Evolutionary conservation across 2,329 filamentous ascomycete species (phyloP), one percentile per base, ranked within the genome.

Genomic region (Cryphonectria naterciae): DNA sequence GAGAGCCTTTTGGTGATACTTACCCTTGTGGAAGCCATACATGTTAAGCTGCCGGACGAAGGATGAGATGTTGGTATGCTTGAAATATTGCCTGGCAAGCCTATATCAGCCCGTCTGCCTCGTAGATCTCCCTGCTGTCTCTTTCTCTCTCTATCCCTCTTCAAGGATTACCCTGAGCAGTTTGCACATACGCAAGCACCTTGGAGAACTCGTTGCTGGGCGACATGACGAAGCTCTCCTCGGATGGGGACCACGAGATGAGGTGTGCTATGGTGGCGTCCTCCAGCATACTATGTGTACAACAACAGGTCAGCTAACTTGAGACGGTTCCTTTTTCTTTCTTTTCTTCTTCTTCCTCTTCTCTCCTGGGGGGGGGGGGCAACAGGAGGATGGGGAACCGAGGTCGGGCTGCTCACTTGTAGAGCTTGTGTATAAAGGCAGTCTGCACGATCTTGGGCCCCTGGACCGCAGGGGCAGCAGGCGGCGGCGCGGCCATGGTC

Each of bases 21-120:
- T 76, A 97, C 95, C 95, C 92, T 99, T 99, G 80, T 99, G 96
- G 81, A 99, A 99, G 8, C 96, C 96, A 77, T 99, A 99, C 96
- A 99, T 99, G 80, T 99, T 99, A 66, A 99, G 84, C 83, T 99
- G 96, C 65, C 96, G 90, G 65, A 99, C 96, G 80, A 99, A 99
- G 0, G 96, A 98, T 15, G 96, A 98, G 73, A 98, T 97, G 79
- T 99, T 99, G 76, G 95, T 99, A 80, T 99, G 96, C 79, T 99
- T 99, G 81, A 99, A 99, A 80, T 99, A 99, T 89, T 97, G 94
- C 68, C 95, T 97, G 77, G 56, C 71, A 46, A 54, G 37, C 32
- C 46, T n/a, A 35, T 15, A 63, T 72, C 60, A 72, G 69, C 60
- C 58, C 10, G 63, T 69, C 28, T 60, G 37, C 75, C n/a, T 32